Evolutionary conservation across 768 basidiomycete species (phyloP), one percentile per base, ranked within the genome.

Genomic region (Termitomyces sp.): DNA sequence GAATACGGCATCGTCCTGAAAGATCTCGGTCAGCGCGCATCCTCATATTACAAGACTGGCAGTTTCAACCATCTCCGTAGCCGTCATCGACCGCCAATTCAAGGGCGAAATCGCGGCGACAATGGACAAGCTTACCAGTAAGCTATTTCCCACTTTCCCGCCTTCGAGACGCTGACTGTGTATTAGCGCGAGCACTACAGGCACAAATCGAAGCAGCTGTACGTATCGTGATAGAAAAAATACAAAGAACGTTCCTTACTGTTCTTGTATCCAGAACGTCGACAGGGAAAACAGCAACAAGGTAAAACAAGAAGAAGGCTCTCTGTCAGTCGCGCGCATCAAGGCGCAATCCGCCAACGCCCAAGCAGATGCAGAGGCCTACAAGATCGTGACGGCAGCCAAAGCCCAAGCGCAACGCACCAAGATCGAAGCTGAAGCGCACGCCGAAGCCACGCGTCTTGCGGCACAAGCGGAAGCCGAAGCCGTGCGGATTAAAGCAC

Each of bases 131-230:
- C 77, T 92, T 54, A 92, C 89, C 4, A 75, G 71, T 74, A 55
- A 62, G 68, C 58, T 16, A 8, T 41, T 39, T 31, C 33, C 5
- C 33, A 41, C 26, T 16, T 13, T 16, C 6, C 24, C 36, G 9
- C 22, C 5, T 56, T 33, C 18, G 20, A 26, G 22, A 56, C 28
- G 18, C 63, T 65, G 55, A 66, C 45, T 54, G 41, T 29, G 44
- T n/a, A 29, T 41, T 44, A 65, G 89, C 89, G 4, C 81, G 91
- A 62, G 91, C 88, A 22, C 75, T 93, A 37, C 88, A 93, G 68
- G 89, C 91, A 10, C 91, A 94, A 69, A 90, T 93, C 29, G 91
- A 93, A 69, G 90, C 90, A 46, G 90, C 90, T 28, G 86, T 88
- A 68, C 66, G 82, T 72, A 31, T 29, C 4, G 8, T 36, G 34